Percentiles rank a stretch among this genome's conserved stretches.
Evolutionary conservation across 2,329 filamentous ascomycete species (phyloP).

Genomic region (Venturia asperata): DNA sequence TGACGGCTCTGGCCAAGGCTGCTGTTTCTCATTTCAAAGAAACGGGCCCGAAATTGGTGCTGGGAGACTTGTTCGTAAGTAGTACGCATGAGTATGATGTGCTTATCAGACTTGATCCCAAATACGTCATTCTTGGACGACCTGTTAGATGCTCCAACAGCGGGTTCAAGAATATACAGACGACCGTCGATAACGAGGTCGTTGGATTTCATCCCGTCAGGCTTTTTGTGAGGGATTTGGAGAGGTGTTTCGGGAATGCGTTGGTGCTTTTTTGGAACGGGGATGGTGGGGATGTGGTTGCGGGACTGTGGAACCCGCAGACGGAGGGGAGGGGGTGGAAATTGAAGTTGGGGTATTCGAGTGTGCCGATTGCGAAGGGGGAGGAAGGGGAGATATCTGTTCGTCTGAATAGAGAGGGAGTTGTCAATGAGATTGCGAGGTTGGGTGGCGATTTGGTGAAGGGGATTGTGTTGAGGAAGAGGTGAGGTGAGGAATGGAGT

Average conservation of each 20-base stretch:
- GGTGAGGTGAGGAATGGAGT: too few relatives aligned
- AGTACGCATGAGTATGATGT: slow-evolving; percentile 77
- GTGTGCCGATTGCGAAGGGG: slow-evolving; percentile 41
- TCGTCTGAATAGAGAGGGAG: slow-evolving; percentile 59
- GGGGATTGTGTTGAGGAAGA: slow-evolving; percentile 48
- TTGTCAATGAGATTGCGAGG: slow-evolving; percentile 65
- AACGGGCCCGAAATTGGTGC: slow-evolving; percentile 44
- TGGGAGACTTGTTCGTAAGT: slow-evolving; percentile 58
- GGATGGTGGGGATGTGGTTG: slow-evolving; percentile 50
- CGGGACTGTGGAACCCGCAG: slow-evolving; percentile 59
- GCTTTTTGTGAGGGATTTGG: slow-evolving; percentile 61
- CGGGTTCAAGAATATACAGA: slow-evolving; percentile 74
- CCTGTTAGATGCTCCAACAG: slow-evolving; percentile 26
- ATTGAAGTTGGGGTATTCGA: slow-evolving; percentile 62
- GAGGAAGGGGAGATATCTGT: slow-evolving; percentile 39
- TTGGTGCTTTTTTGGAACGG: slow-evolving; percentile 74
- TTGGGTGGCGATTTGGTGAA: slow-evolving; percentile 56
- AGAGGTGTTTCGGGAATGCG: slow-evolving; percentile 57
- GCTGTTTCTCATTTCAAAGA: slow-evolving; percentile 49
- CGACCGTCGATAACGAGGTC: slow-evolving; percentile 35
- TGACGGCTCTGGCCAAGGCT: slow-evolving; percentile 74
- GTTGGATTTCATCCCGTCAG: slow-evolving; percentile 54
- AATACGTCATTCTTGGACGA: slow-evolving; percentile 20
- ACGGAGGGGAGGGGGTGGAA: slow-evolving; percentile 55
- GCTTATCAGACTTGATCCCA: slow-evolving; percentile 60